These are phyloP conservation scores for Parathielavia appendiculata DNA, from an alignment of 495 filamentous ascomycete species.

Conservation along the genomic window DNA sequence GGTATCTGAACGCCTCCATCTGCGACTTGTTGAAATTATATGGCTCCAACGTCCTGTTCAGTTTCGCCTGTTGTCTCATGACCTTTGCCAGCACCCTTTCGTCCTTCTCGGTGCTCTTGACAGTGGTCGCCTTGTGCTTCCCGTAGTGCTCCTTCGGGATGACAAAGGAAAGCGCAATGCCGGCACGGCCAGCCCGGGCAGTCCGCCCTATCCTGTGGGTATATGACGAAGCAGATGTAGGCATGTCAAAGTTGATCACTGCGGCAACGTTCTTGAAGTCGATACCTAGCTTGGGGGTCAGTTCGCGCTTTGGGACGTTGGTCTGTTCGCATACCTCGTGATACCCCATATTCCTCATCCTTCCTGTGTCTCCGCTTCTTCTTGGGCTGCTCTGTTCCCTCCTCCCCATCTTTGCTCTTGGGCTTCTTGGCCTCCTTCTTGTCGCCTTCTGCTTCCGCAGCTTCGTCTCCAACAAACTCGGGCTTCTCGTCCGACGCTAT, in stretches of 20 bases:
- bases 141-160: conserved; percentile 72
- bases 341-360: conserved; percentile 86
- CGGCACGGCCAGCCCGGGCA: conserved; percentile 79
- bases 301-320: background rate
- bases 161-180: conserved; percentile 93
- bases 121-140: conserved; percentile 82
- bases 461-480: conserved; percentile 67
- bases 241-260: conserved; percentile 96
- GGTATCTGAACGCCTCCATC: conserved; percentile 88
- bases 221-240: conserved; percentile 82
- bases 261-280: conserved; percentile 94
- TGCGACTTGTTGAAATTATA: conserved; percentile 94
- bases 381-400: conserved; percentile 21
- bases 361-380: conserved; percentile 34
- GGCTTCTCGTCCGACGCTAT: conserved; percentile 86
- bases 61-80: conserved; percentile 62
- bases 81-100: conserved; percentile 76
- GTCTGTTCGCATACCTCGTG: conserved; percentile 52
- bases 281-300: conserved; percentile 43
- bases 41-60: conserved; percentile 71
- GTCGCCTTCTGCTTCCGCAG: conserved; percentile 35
- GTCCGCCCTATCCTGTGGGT: conserved; percentile 92
- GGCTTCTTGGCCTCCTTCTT: conserved; percentile 28
- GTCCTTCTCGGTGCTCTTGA: conserved; percentile 68
- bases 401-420: conserved; percentile 20